Evolutionary conservation across 768 basidiomycete genomes (phyloP).

Genomic region (Pholiota microspora): DNA sequence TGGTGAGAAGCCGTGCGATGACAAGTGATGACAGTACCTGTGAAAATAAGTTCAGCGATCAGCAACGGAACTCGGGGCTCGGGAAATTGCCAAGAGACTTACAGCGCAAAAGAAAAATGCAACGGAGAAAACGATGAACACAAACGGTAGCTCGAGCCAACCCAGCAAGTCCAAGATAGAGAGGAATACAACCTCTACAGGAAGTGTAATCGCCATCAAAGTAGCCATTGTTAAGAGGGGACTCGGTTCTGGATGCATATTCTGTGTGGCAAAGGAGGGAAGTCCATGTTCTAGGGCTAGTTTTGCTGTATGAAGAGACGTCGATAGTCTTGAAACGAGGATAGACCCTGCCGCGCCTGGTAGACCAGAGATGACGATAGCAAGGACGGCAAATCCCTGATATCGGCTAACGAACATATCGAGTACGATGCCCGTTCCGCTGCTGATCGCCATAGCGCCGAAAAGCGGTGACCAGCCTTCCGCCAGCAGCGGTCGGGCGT

Average conservation of each 20-base stretch:
- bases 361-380: constrained; percentile 80
- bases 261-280: constrained; percentile 18
- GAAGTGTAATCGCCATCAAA: constrained; percentile 74
- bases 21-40: constrained; percentile 73
- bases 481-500: constrained; percentile 68
- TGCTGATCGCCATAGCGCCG: constrained; percentile 85
- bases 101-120: constrained; percentile 78
- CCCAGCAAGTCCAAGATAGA: constrained; percentile 59
- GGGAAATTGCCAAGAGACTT: constrained; percentile 26
- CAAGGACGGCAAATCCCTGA: constrained; percentile 83
- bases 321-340: constrained; percentile 88
- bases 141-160: constrained; percentile 72
- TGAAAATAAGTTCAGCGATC: background rate
- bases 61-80: constrained; percentile 6
- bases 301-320: constrained; percentile 72
- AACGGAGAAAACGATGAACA: constrained; percentile 68
- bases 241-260: constrained; percentile 34
- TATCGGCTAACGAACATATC: constrained; percentile 87
- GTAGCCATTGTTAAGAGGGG: constrained; percentile 60
- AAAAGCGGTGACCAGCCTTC: constrained; percentile 92
- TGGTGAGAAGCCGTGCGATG: constrained; percentile 64
- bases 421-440: constrained; percentile 87
- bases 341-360: constrained; percentile 91
- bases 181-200: constrained; percentile 78
- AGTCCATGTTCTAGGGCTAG: constrained; percentile 26